Base-by-base conservation (phyloP, 2,329 filamentous ascomycete genomes). In the Ascochyta clinopodiicola region DNA sequence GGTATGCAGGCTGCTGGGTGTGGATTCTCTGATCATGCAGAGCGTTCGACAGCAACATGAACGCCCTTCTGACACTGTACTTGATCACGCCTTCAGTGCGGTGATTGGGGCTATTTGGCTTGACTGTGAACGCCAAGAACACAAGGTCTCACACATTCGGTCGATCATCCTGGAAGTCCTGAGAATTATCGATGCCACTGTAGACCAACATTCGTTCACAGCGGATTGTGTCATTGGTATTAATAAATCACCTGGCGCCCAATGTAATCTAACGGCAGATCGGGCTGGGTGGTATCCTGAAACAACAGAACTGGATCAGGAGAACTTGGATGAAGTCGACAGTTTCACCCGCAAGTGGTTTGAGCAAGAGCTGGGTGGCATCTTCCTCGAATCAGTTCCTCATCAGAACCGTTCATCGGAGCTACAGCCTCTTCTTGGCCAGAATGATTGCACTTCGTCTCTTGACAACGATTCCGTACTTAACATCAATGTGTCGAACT, bases 91-190 rank as follows among this genome's bases (percentile, higher is more conserved):
- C 6, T 15, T 54, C 29, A 54, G 44, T 32, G 51, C 51, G 21
- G 38, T 54, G 17, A 34, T 54, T 34, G 44, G 51, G 9, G 51
- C 51, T 24, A 21, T 54, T 35, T 54, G 44, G 51, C 51, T 31
- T 19, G 51, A 48, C 24, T 54, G 43, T 38, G 29, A 54, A 48
- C 17, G 31, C 32, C 44, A 45, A 27, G 22, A 40, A 13, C 45
- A 31, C 22, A 42, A 21, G 27, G 27, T 36, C 12, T 29, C 21
- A n/a, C 36, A 47, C 6, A 36, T 43, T 43, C 44, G 51, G 19
- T 32, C 19, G n/a, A 48, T 44, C 5, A 17, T 47, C 34, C 42
- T 32, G 31, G 38, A 40, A 39, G 44, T 54, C 35, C 32, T 54
- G 21, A 17, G 37, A 21, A 21, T 24, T 2, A 48, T 54, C 21